Evolutionary conservation across 2,329 filamentous ascomycete species (phyloP).

Genomic region (Leptographium wingfieldii): DNA sequence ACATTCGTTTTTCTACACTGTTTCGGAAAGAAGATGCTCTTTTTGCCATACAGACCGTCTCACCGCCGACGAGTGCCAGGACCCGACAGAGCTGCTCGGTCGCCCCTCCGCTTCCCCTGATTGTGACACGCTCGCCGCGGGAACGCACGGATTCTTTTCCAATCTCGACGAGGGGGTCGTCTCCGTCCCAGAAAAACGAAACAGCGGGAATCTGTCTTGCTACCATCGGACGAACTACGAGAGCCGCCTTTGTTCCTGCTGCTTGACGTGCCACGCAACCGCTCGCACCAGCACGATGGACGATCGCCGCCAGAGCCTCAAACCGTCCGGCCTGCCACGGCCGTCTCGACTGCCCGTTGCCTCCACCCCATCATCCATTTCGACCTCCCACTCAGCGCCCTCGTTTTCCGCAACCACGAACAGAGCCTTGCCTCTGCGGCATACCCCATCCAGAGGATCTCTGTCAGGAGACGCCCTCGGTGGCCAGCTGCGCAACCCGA

Average conservation of each 20-base stretch:
- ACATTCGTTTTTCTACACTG: not conserved
- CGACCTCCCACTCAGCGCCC: not conserved
- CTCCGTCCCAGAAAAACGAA: not conserved
- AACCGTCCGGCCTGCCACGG: not conserved
- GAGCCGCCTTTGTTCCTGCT: not conserved
- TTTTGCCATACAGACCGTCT: not conserved
- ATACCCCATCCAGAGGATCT: not conserved
- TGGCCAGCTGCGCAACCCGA: slow-evolving; percentile 25
- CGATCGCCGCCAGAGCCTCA: not conserved
- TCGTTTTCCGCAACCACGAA: not conserved
- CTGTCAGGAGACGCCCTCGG: not conserved
- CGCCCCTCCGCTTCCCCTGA: not conserved
- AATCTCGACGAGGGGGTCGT: not conserved
- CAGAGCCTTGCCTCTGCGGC: not conserved
- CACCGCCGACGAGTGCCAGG: not conserved
- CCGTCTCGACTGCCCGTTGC: not conserved
- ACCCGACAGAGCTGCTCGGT: not conserved
- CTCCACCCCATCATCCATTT: not conserved
- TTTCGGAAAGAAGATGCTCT: not conserved
- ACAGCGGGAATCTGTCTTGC: not conserved
- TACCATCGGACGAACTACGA: not conserved
- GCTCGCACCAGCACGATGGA: not conserved
- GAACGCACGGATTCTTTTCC: not conserved
- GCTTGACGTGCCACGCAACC: not conserved
- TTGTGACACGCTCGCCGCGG: not conserved